phyloP scores from a whole-genome alignment of 352 stramenopile species.

The Pythium guiyangense region DNA sequence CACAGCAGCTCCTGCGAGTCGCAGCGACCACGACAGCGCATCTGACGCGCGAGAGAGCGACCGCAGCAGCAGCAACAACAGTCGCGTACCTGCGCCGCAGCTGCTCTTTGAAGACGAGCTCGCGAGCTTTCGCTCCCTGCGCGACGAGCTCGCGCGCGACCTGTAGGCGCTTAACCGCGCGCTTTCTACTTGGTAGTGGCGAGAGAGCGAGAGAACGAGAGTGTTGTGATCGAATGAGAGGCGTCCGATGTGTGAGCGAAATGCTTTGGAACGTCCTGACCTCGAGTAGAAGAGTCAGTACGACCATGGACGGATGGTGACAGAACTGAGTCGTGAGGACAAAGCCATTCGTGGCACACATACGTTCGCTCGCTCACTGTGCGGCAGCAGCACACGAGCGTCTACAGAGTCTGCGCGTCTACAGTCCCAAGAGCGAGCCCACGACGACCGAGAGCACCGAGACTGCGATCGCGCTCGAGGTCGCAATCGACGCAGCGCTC shows the following conservation, averaged over 20 bases:
- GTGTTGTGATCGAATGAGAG: too few species aligned
- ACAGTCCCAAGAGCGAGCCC: conserved; percentile 6
- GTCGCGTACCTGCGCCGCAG: neutral
- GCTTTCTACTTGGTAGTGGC: too few species aligned
- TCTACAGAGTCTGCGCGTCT: neutral
- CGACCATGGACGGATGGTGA: too few species aligned
- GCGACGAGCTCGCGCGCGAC: conserved; percentile 54
- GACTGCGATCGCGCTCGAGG: conserved; percentile 2
- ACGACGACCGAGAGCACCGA: conserved; percentile 10
- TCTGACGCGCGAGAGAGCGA: neutral
- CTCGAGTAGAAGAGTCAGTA: too few species aligned
- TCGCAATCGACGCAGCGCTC: neutral
- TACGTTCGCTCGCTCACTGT: too few species aligned
- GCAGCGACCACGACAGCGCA: neutral
- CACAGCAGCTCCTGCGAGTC: neutral
- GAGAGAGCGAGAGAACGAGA: too few species aligned
- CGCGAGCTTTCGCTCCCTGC: conserved; percentile 57
- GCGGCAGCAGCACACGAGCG: too few species aligned
- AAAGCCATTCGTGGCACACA: too few species aligned
- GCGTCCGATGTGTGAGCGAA: too few species aligned
- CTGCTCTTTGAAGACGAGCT: conserved; percentile 77
- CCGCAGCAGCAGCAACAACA: conserved; percentile 1
- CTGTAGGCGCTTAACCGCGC: conserved; percentile 9
- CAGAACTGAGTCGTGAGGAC: too few species aligned
- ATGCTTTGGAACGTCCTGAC: too few species aligned